phyloP scores from a whole-genome alignment of 306 rosid genomes.

The Inga laurina region DNA sequence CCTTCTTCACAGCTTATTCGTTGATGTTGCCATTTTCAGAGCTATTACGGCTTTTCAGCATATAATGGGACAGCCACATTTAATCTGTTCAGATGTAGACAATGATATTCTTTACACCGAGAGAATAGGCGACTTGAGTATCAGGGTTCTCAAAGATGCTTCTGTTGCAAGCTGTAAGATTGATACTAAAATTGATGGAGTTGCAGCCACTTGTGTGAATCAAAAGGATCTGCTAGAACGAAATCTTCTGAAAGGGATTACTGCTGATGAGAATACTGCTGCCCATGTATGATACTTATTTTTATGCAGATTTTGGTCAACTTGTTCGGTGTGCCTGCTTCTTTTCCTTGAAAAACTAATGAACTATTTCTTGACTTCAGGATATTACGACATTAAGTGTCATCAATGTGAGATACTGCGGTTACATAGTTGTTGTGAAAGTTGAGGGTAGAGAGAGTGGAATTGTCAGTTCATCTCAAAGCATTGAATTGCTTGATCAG shows the following conservation, averaged over 20 bases:
- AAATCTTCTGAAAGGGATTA: constrained; percentile 91
- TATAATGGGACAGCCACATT: constrained; percentile 51
- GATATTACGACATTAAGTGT: constrained; percentile 81
- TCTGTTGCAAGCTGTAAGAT: constrained; percentile 78
- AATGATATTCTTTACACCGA: constrained; percentile 51
- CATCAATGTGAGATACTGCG: constrained; percentile 81
- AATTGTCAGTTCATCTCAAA: constrained; percentile 51
- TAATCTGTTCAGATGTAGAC: constrained; percentile 41
- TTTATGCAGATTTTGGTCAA: constrained; percentile 29
- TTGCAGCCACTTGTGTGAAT: constrained; percentile 68
- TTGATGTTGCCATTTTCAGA: constrained; percentile 83
- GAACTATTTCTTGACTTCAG: constrained; percentile 53
- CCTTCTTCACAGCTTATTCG: constrained; percentile 91
- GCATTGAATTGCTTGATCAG: constrained; percentile 72
- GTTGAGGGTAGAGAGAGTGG: constrained; percentile 59
- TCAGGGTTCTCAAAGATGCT: constrained; percentile 72
- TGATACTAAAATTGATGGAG: constrained; percentile 92
- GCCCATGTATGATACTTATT: constrained; percentile 76
- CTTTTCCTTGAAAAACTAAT: constrained; percentile 30
- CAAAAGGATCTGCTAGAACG: constrained; percentile 66
- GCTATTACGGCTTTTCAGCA: constrained; percentile 68
- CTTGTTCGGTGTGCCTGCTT: constrained; percentile 23
- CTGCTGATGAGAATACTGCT: constrained; percentile 97
- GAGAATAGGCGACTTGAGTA: constrained; percentile 78
- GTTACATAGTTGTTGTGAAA: constrained; percentile 75